Evolutionary conservation across 2,329 filamentous ascomycete species (phyloP).

Genomic region (Stemphylium lycopersici): DNA sequence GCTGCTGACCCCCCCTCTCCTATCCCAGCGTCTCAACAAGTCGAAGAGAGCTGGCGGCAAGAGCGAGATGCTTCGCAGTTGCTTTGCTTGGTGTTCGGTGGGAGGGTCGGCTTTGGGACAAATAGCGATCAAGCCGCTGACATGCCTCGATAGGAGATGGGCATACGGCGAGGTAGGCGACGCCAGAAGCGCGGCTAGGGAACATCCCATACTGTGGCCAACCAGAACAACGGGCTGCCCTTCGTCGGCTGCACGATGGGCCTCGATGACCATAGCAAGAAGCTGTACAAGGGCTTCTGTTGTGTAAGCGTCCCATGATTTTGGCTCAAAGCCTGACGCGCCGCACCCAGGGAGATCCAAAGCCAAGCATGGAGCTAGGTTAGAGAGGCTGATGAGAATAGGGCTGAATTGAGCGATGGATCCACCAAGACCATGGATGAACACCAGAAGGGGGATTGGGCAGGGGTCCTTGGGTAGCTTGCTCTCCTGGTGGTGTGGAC

Average conservation of each 20-base stretch:
- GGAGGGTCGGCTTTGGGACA: slow-evolving; percentile 76
- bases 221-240: slow-evolving; percentile 79
- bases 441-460: slow-evolving; percentile 83
- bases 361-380: slow-evolving; percentile 82
- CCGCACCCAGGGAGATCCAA: slow-evolving; percentile 93
- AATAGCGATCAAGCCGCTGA: slow-evolving; percentile 79
- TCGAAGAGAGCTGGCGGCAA: slow-evolving; percentile 77
- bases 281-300: slow-evolving; percentile 77
- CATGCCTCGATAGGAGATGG: slow-evolving; percentile 63
- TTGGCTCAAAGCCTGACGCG: slow-evolving; percentile 74
- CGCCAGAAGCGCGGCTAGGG: slow-evolving; percentile 74
- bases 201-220: slow-evolving; percentile 89
- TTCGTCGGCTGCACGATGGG: slow-evolving; percentile 68
- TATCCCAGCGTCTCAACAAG: slow-evolving; percentile 77
- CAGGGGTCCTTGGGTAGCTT: slow-evolving; percentile 76
- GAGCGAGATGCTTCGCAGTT: slow-evolving; percentile 65
- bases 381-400: slow-evolving; percentile 78
- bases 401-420: slow-evolving; percentile 87
- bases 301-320: slow-evolving; percentile 77
- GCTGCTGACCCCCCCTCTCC: slow-evolving; percentile 77
- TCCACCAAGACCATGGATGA: slow-evolving; percentile 92
- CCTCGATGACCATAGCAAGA: slow-evolving; percentile 74
- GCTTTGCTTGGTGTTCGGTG: slow-evolving; percentile 58
- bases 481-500: slow-evolving; percentile 79
- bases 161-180: slow-evolving; percentile 62